Conservation (phyloP, 169 alveolate species). For the Cryptosporidium andersoni region DNA sequence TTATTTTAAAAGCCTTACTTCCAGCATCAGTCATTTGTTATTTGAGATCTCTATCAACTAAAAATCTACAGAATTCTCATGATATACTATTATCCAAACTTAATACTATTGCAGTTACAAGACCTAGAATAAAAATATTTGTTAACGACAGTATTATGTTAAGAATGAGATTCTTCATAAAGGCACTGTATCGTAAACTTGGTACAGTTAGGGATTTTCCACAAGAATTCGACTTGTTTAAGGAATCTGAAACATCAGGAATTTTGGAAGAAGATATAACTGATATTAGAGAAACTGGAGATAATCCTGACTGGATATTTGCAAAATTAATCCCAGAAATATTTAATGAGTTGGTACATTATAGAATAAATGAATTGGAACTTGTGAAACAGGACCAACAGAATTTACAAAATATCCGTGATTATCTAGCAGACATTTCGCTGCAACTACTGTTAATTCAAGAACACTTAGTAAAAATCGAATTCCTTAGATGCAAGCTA, state of each 20-base stretch:
- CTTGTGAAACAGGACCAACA: slow-evolving; percentile 64
- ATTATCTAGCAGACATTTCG: slow-evolving; percentile 50
- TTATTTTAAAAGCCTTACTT: slow-evolving; percentile 53
- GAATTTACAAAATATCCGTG: slow-evolving; percentile 60
- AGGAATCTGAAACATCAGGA: not conserved
- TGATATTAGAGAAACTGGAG: slow-evolving; percentile 4
- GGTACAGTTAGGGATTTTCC: slow-evolving; percentile 26
- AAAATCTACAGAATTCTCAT: slow-evolving; percentile 43
- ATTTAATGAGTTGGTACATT: slow-evolving; percentile 58
- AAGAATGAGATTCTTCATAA: slow-evolving; percentile 66
- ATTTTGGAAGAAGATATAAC: slow-evolving; percentile 10
- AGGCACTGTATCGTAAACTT: slow-evolving; percentile 45
- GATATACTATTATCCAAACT: slow-evolving; percentile 50
- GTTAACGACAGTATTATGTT: slow-evolving; percentile 41
- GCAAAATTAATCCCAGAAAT: slow-evolving; percentile 60
- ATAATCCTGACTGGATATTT: slow-evolving; percentile 66
- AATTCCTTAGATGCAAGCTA: slow-evolving; percentile 59
- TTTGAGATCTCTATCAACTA: slow-evolving; percentile 64
- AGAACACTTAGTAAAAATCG: slow-evolving; percentile 60
- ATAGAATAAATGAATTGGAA: slow-evolving; percentile 49
- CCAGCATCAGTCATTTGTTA: slow-evolving; percentile 63
- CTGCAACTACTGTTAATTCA: slow-evolving; percentile 58
- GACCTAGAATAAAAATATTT: slow-evolving; percentile 55
- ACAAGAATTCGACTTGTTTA: not conserved
- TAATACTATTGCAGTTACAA: slow-evolving; percentile 67